Percentiles rank a stretch among this genome's conserved stretches.
Evolutionary conservation across 495 filamentous ascomycete genomes (phyloP).

Genomic region (Ascobolus immersus): DNA sequence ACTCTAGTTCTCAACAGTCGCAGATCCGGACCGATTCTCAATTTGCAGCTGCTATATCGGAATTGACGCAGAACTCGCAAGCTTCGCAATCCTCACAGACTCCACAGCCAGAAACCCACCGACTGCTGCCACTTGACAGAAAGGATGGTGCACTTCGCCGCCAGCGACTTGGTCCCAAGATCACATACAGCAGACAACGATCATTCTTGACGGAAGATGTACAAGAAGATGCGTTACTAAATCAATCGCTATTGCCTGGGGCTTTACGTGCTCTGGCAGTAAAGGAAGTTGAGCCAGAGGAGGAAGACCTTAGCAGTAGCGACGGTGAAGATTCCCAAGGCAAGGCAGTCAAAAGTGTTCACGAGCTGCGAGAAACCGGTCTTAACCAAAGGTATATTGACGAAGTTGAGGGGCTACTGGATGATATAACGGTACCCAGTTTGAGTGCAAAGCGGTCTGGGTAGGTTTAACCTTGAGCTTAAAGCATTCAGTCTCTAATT

Average conservation of each 20-base stretch:
- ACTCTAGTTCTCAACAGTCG: too few species aligned
- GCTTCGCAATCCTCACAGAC: too few species aligned
- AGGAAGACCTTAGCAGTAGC: conserved; percentile 17
- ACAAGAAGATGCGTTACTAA: conserved; percentile 11
- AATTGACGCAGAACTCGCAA: too few species aligned
- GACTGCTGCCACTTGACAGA: too few species aligned
- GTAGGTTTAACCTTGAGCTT: conserved; percentile 4
- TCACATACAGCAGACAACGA: conserved; percentile 14
- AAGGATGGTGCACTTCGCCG: too few species aligned
- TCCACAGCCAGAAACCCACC: too few species aligned
- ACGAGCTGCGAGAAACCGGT: conserved; percentile 71
- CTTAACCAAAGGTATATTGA: conserved; percentile 58
- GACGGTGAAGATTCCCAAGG: conserved; percentile 41
- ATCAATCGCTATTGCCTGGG: conserved; percentile 10
- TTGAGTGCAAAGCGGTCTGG: conserved; percentile 10
- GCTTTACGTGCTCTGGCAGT: conserved; percentile 21
- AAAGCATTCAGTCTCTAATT: background rate
- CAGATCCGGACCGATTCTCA: too few species aligned
- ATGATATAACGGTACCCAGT: conserved; percentile 34
- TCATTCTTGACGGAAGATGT: conserved; percentile 14
- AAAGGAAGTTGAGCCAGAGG: conserved; percentile 28
- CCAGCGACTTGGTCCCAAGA: conserved; percentile 12
- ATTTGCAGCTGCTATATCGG: too few species aligned
- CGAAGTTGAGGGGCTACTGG: conserved; percentile 57
- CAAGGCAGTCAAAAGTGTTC: too few species aligned